Conservation (phyloP, 2,329 filamentous ascomycete genomes). For the Neocucurbitaria cava region DNA sequence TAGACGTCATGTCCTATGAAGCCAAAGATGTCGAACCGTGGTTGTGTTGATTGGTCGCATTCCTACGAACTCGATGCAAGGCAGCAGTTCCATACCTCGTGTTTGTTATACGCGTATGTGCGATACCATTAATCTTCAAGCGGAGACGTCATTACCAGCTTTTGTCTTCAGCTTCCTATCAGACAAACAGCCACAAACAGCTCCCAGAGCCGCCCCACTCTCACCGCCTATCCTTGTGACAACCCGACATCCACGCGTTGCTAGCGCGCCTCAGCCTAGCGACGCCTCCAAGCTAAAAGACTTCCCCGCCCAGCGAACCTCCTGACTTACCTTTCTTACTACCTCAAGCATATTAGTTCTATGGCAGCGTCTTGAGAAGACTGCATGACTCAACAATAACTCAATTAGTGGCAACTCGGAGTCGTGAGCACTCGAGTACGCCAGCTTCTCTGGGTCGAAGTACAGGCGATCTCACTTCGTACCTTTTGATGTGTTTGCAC, state of each 20-base stretch:
- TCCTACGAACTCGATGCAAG: too few species aligned
- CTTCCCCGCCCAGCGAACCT: neutral
- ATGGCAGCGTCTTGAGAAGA: neutral
- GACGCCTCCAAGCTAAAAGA: neutral
- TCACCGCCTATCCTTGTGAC: neutral
- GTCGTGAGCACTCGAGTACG: neutral
- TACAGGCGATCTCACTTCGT: neutral
- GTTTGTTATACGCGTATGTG: too few species aligned
- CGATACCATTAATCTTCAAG: too few species aligned
- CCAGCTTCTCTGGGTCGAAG: neutral
- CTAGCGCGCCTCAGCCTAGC: constrained; percentile 2
- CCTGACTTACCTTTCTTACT: neutral
- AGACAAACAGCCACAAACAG: neutral
- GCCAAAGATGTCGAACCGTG: neutral
- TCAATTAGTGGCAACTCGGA: neutral
- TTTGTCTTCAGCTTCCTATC: too few species aligned
- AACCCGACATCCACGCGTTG: constrained; percentile 11
- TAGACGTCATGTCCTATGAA: neutral
- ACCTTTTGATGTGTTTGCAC: neutral
- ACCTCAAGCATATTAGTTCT: neutral
- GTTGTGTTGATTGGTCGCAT: too few species aligned
- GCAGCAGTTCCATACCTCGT: too few species aligned
- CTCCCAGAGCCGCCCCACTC: neutral
- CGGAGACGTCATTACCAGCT: too few species aligned
- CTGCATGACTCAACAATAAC: neutral